These are phyloP conservation scores for Tolypocladium tundrense DNA, from an alignment of 2,329 filamentous ascomycete genomes.

Conservation along the genomic window DNA sequence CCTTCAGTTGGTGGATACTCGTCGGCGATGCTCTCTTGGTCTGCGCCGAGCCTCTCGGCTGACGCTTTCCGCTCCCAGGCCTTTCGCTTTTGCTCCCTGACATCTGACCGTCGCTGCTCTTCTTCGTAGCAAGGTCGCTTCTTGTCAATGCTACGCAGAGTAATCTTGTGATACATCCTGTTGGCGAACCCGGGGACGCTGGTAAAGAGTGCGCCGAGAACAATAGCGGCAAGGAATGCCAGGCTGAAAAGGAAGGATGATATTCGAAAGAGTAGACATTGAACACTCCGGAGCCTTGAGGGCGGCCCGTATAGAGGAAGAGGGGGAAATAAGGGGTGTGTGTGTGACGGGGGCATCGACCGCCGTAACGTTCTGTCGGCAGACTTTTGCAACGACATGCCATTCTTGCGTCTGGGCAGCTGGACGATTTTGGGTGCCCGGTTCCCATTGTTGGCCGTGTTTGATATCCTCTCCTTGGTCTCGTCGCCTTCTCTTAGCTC, in stretches of 20 bases:
- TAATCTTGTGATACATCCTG: slow-evolving; percentile 41
- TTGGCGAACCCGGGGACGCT: slow-evolving; percentile 44
- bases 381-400: slow-evolving; percentile 28
- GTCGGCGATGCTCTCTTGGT: slow-evolving; percentile 32
- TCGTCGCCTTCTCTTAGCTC: slow-evolving; percentile 15
- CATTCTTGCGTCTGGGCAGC: slow-evolving; percentile 18
- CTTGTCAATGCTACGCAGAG: slow-evolving; percentile 47
- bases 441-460: slow-evolving; percentile 21
- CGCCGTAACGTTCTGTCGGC: slow-evolving; percentile 34
- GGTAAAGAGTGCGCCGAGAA: slow-evolving; percentile 62
- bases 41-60: slow-evolving; percentile 25
- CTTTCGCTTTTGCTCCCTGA: slow-evolving; percentile 46
- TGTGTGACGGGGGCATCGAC: slow-evolving; percentile 53
- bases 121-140: slow-evolving; percentile 62
- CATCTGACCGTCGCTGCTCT: slow-evolving; percentile 49
- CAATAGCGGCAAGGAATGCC: slow-evolving; percentile 64
- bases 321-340: slow-evolving; percentile 75
- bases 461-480: slow-evolving; percentile 14
- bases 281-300: slow-evolving; percentile 50
- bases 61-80: slow-evolving; percentile 48
- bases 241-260: slow-evolving; percentile 70
- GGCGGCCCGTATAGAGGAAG: slow-evolving; percentile 74
- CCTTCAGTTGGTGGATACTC: slow-evolving; percentile 70
- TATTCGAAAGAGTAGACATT: slow-evolving; percentile 54
- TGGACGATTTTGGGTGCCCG: slow-evolving; percentile 15